Evolutionary conservation across 306 rosid genomes (phyloP).

Genomic region (Begonia fuchsioides): DNA sequence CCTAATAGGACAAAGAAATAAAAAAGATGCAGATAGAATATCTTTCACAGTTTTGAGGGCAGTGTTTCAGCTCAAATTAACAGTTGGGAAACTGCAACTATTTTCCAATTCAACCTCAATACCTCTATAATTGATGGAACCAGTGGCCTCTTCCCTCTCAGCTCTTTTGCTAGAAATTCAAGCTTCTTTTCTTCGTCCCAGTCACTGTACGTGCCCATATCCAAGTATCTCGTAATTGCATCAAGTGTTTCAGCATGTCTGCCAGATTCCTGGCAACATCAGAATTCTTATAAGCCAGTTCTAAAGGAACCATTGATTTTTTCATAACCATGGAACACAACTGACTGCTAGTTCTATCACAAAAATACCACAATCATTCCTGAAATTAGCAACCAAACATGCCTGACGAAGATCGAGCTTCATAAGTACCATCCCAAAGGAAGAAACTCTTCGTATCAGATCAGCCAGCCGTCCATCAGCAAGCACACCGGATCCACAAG

Average conservation of each 20-base stretch:
- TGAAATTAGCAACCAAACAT: background rate
- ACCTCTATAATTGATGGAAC: conserved; percentile 76
- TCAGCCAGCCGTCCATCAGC: conserved; percentile 97
- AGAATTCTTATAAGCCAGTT: conserved; percentile 13
- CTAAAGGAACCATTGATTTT: conserved; percentile 10
- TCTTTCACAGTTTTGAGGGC: no score
- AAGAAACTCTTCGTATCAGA: conserved; percentile 70
- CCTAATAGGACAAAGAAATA: no score
- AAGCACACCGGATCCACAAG: conserved; percentile 85
- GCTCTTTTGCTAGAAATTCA: conserved; percentile 65
- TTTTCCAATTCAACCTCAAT: background rate
- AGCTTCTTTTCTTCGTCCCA: conserved; percentile 94
- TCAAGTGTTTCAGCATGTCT: conserved; percentile 90
- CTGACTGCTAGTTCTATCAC: background rate
- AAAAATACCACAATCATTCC: background rate
- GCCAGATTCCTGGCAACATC: conserved; percentile 57
- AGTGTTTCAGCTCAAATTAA: no score
- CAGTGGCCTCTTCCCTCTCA: conserved; percentile 88
- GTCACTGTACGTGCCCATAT: conserved; percentile 75
- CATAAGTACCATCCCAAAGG: conserved; percentile 68
- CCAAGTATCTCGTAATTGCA: conserved; percentile 66
- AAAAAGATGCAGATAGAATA: no score
- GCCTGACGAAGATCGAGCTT: conserved; percentile 97
- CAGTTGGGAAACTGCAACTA: no score
- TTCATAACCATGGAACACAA: background rate